Evolutionary conservation across 2,329 filamentous ascomycete genomes (phyloP).

Genomic region (Colletotrichum euphorbiae): DNA sequence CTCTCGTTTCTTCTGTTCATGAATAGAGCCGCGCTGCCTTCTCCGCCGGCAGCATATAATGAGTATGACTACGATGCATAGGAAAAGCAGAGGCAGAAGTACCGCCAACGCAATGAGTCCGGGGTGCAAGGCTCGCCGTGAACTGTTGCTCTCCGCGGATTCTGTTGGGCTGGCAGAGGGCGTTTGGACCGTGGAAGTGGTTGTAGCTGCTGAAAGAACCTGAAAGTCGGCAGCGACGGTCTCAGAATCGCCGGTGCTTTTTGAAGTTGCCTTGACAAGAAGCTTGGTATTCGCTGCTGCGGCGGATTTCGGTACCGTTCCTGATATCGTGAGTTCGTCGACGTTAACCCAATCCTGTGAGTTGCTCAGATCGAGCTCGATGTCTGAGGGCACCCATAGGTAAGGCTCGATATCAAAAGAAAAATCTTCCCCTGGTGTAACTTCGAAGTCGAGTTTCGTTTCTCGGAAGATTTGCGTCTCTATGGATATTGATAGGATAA

Average conservation of each 20-base stretch:
- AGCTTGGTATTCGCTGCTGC: constrained; percentile 44
- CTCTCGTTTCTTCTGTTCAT: constrained; percentile 42
- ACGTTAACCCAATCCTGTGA: constrained; percentile 58
- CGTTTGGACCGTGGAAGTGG: constrained; percentile 42
- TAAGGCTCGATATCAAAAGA: constrained; percentile 57
- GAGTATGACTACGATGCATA: constrained; percentile 36
- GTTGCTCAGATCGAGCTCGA: constrained; percentile 53
- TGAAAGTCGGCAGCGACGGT: constrained; percentile 52
- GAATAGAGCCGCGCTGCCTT: constrained; percentile 36
- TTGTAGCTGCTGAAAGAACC: constrained; percentile 47
- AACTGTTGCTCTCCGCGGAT: constrained; percentile 38
- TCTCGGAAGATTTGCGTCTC: constrained; percentile 54
- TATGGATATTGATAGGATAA: constrained; percentile 59
- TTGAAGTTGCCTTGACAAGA: constrained; percentile 48
- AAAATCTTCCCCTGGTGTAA: constrained; percentile 55
- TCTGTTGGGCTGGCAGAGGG: constrained; percentile 43
- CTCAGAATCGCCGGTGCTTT: constrained; percentile 49
- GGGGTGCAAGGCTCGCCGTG: constrained; percentile 18
- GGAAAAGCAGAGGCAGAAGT: constrained; percentile 31
- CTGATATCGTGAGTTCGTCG: constrained; percentile 53
- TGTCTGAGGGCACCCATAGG: constrained; percentile 53
- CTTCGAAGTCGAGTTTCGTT: constrained; percentile 53
- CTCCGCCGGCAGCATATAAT: constrained; percentile 47
- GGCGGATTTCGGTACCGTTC: constrained; percentile 53
- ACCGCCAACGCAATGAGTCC: constrained; percentile 38